Evolutionary conservation across 805 yeast genomes (phyloP), one percentile per base, ranked within the genome.

Genomic region (Metschnikowia vanudenii): DNA sequence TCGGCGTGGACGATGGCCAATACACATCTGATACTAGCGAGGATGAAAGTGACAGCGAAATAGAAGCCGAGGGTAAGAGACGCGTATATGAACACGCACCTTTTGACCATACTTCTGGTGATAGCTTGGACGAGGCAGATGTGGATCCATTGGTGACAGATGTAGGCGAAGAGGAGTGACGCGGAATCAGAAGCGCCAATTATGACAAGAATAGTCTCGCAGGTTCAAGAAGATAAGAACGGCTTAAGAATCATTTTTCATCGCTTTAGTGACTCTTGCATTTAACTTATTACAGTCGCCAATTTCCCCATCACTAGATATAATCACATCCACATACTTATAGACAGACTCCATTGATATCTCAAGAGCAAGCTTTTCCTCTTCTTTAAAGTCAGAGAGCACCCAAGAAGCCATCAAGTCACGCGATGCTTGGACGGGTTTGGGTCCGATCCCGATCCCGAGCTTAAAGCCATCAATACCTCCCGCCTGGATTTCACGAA

Each of bases 391-490:
- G 17, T 53, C 49, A 3, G 73, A 59, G n/a, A 71, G 58, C n/a
- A 71, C 76, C 75, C 75, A 71, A 11, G 59, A 45, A 1, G 68
- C 67, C 70, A 71, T 70, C 2, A 63, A 57, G 39, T 63, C 69
- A 33, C 56, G 59, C 8, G 63, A 54, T 1, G 73, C 67, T 45
- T 54, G 60, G 3, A 38, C 38, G 1, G 75, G 76, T 48, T 71
- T 71, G 5, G 76, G 76, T 1, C 76, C 76, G 22, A 71, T 67
- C 1, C 73, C 75, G 3, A 71, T 51, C 0, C 73, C 75, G 16
- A 71, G 54, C 50, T 69, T 71, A 42, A 51, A 65, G 1, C 61
- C 50, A 1, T 41, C 41, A 1, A 50, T 16, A 16, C 46, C 47
- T 17, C 29, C 28, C 13, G 45, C 35, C 18, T 53, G 48, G 2